A percentile compares a stretch with the other conserved stretches of the same genome.
Conservation (phyloP, 106 monocot species). For the Allium fistulosum region DNA sequence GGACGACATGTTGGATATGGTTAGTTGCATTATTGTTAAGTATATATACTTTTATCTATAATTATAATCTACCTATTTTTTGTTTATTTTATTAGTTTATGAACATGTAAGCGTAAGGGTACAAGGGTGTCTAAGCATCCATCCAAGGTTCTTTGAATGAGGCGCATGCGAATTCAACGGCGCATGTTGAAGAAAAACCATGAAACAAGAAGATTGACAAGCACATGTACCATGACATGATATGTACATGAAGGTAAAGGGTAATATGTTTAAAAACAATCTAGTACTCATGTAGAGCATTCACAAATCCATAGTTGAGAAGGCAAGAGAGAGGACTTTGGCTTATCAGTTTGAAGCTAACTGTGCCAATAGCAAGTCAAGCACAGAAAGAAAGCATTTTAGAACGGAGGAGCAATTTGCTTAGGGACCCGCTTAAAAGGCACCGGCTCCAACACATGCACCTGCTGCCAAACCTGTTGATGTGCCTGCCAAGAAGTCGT, state of each 20-base stretch:
- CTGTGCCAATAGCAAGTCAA: slow-evolving; percentile 42
- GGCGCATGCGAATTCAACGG: slow-evolving; percentile 36
- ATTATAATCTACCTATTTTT: background rate
- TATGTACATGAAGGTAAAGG: slow-evolving; percentile 52
- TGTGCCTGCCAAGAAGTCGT: too few species aligned
- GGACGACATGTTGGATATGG: slow-evolving; percentile 66
- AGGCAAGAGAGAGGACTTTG: slow-evolving; percentile 39
- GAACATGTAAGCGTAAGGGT: slow-evolving; percentile 40
- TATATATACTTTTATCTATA: too few species aligned
- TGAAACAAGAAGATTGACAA: slow-evolving; percentile 44
- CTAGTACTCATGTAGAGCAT: slow-evolving; percentile 49
- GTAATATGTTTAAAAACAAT: slow-evolving; percentile 49
- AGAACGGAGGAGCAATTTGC: slow-evolving; percentile 24
- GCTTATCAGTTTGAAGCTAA: slow-evolving; percentile 46
- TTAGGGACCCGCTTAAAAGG: background rate
- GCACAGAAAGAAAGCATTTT: slow-evolving; percentile 34
- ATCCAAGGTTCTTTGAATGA: slow-evolving; percentile 44
- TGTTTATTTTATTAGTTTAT: background rate
- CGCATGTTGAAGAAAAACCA: slow-evolving; percentile 33
- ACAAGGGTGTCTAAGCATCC: slow-evolving; percentile 46
- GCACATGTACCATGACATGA: slow-evolving; percentile 52
- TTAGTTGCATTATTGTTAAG: slow-evolving; percentile 3
- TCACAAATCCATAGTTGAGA: slow-evolving; percentile 48
- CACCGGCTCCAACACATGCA: too few species aligned
- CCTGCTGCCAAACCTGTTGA: too few species aligned